phyloP scores from a whole-genome alignment of 805 yeast genomes.

The Yarrowia phangngaensis region DNA sequence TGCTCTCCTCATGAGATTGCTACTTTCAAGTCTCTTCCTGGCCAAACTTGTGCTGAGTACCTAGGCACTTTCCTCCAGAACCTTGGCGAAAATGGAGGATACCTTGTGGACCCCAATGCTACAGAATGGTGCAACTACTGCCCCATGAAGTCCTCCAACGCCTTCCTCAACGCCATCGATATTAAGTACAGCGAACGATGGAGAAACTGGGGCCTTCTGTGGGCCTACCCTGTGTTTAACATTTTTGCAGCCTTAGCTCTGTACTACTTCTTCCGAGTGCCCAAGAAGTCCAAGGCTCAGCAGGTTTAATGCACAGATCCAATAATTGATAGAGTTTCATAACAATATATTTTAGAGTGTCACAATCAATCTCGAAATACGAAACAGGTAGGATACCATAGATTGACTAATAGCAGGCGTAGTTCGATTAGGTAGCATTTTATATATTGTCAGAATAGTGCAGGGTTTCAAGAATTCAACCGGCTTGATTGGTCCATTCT shows the following conservation, averaged over 20 bases:
- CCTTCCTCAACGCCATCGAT: constrained; percentile 46
- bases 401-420: too few relatives aligned
- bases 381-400: too few relatives aligned
- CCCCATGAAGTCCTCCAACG: constrained; percentile 53
- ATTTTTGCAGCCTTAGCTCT: constrained; percentile 45
- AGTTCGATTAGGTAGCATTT: too few relatives aligned
- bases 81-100: constrained; percentile 45
- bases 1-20: constrained; percentile 52
- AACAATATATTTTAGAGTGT: too few relatives aligned
- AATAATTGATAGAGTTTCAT: too few relatives aligned
- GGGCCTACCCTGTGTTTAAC: constrained; percentile 49
- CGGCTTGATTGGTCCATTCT: too few relatives aligned
- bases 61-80: constrained; percentile 42
- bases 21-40: constrained; percentile 50
- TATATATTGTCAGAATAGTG: too few relatives aligned
- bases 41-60: constrained; percentile 56
- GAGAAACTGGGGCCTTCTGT: constrained; percentile 58
- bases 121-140: constrained; percentile 60
- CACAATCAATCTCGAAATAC: too few relatives aligned
- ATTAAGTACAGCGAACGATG: constrained; percentile 43
- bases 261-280: constrained; percentile 73
- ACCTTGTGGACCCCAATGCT: constrained; percentile 44
- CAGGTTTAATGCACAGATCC: not conserved
- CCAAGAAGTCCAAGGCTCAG: constrained; percentile 36
- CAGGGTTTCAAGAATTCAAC: too few relatives aligned